A percentile compares a stretch with the other conserved stretches of the same genome.
Evolutionary conservation across 768 basidiomycete genomes (phyloP).

Genomic region (Boletales sp.): DNA sequence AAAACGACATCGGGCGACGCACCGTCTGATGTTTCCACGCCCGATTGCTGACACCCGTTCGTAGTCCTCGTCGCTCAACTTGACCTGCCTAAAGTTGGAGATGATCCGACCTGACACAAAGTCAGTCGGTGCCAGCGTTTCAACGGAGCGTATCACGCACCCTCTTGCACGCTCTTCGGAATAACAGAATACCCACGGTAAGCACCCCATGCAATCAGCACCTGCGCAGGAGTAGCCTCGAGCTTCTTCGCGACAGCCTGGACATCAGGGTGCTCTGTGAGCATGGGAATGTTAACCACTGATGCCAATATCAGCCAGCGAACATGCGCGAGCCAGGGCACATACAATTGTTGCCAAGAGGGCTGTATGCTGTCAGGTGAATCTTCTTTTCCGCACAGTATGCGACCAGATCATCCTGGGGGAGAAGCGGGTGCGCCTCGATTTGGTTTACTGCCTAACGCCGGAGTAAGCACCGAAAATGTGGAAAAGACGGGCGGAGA

Average conservation of each 20-base stretch:
- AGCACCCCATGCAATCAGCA: conserved; percentile 78
- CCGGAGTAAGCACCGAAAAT: background rate
- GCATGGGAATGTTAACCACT: conserved; percentile 60
- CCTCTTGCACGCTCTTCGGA: conserved; percentile 74
- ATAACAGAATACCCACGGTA: conserved; percentile 78
- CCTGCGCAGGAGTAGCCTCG: conserved; percentile 70
- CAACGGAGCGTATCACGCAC: conserved; percentile 23
- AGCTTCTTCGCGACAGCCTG: conserved; percentile 59
- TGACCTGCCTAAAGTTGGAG: conserved; percentile 76
- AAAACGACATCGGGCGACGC: background rate
- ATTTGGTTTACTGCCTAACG: conserved; percentile 68
- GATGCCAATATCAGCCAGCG: background rate
- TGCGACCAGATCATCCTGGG: conserved; percentile 67
- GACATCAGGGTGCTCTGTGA: conserved; percentile 66
- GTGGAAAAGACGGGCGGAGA: background rate
- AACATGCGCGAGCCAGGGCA: background rate
- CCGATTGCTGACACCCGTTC: conserved; percentile 45
- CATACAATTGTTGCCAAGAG: conserved; percentile 78
- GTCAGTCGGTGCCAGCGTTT: background rate
- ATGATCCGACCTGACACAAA: conserved; percentile 49
- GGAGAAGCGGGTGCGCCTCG: conserved; percentile 78
- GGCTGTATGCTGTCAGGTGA: conserved; percentile 67
- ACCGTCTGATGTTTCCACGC: conserved; percentile 35
- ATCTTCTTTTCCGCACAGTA: conserved; percentile 70
- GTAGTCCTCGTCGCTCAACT: conserved; percentile 63